These are phyloP conservation scores for Ilex paraguariensis DNA, from an alignment of 305 asterid genomes.

Conservation along the genomic window DNA sequence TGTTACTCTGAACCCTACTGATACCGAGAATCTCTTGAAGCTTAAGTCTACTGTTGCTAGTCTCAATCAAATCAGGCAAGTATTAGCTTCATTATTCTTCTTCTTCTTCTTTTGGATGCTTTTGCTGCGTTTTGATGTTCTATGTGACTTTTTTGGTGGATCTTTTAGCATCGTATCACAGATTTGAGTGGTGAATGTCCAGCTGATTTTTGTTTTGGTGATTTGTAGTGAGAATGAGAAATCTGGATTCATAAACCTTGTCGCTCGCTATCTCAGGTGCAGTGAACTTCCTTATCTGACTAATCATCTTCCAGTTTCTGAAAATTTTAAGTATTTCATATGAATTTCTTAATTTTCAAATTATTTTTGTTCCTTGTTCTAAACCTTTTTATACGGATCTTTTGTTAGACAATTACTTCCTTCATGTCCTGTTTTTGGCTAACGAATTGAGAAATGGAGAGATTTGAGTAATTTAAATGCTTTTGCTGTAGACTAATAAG, in stretches of 20 bases:
- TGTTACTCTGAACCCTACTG: slow-evolving; percentile 42
- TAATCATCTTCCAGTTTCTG: too few species aligned
- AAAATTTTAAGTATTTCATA: too few species aligned
- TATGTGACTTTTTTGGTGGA: not conserved
- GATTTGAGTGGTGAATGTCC: slow-evolving; percentile 1
- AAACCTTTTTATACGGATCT: too few species aligned
- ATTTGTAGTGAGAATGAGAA: slow-evolving; percentile 63
- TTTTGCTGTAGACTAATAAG: too few species aligned
- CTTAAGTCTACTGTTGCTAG: slow-evolving; percentile 56
- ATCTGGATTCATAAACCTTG: slow-evolving; percentile 28
- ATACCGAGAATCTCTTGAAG: slow-evolving; percentile 55
- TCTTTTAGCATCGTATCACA: not conserved
- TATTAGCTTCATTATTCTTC: not conserved
- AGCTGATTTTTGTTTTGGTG: slow-evolving; percentile 10
- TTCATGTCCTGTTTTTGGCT: too few species aligned
- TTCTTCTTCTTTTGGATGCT: not conserved
- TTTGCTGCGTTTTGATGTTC: not conserved
- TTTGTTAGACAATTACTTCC: too few species aligned
- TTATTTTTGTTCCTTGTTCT: too few species aligned
- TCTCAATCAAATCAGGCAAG: slow-evolving; percentile 75
- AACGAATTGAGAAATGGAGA: too few species aligned
- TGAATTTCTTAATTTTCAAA: too few species aligned
- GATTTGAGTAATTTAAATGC: too few species aligned
- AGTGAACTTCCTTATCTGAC: too few species aligned
- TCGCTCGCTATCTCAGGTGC: slow-evolving; percentile 86